A percentile compares a stretch with the other conserved stretches of the same genome.
Evolutionary conservation across 495 filamentous ascomycete species (phyloP).

Genomic region (Daldinia bambusicola): DNA sequence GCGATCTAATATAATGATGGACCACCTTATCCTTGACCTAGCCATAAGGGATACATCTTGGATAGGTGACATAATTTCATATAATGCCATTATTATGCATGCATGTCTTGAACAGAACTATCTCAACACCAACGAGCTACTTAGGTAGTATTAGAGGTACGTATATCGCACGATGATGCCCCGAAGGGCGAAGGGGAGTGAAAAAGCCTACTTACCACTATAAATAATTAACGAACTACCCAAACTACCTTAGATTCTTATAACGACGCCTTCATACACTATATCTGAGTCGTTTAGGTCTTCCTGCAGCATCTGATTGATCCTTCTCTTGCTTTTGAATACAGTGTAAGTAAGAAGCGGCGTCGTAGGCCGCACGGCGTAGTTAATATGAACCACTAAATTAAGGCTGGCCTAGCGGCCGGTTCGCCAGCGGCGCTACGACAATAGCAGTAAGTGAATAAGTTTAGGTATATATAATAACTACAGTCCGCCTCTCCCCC

Average conservation of each 20-base stretch:
- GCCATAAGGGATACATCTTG: not conserved
- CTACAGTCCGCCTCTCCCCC: not conserved
- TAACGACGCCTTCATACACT: too few relatives aligned
- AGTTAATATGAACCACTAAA: conserved; percentile 8
- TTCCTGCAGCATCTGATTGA: too few relatives aligned
- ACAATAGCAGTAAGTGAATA: not conserved
- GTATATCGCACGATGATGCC: not conserved
- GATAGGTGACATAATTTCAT: conserved; percentile 27
- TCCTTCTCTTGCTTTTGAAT: not conserved
- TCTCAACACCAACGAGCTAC: not conserved
- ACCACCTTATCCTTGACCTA: conserved; percentile 14
- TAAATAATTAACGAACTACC: too few relatives aligned
- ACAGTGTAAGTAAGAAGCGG: not conserved
- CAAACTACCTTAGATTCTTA: too few relatives aligned
- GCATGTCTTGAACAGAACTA: not conserved
- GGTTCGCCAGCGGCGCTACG: not conserved
- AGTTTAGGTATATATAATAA: not conserved
- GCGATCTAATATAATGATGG: conserved; percentile 40
- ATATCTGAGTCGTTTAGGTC: too few relatives aligned
- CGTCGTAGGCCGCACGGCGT: conserved; percentile 7
- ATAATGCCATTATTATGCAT: conserved; percentile 24
- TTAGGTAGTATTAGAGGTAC: too few relatives aligned
- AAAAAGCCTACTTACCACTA: too few relatives aligned
- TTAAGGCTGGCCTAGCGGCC: conserved; percentile 1
- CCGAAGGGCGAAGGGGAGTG: not conserved